phyloP scores from a whole-genome alignment of 2,329 filamentous ascomycete genomes.

The Penicillium sp. region DNA sequence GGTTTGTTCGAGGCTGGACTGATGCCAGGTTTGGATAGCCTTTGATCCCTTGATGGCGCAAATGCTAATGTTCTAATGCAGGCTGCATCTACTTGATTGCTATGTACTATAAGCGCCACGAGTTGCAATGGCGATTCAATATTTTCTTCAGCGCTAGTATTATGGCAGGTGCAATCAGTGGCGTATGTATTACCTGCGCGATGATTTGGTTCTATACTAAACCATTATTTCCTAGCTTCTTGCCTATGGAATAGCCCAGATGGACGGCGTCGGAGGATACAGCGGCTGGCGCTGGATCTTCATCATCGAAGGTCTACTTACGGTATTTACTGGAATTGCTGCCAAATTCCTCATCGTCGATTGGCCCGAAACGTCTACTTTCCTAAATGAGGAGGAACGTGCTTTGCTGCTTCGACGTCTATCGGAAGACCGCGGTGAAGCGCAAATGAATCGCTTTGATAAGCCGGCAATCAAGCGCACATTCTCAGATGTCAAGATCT shows the following conservation, averaged over 20 bases:
- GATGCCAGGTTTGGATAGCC: conserved; percentile 32
- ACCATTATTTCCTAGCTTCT: conserved; percentile 29
- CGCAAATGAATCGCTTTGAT: conserved; percentile 56
- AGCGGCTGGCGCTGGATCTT: conserved; percentile 51
- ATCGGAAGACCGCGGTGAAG: conserved; percentile 45
- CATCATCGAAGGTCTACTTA: conserved; percentile 51
- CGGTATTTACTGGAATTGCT: conserved; percentile 48
- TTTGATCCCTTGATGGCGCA: background rate
- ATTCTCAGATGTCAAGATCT: conserved; percentile 43
- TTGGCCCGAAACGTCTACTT: conserved; percentile 48
- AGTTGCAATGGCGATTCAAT: conserved; percentile 42
- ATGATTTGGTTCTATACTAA: background rate
- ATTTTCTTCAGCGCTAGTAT: conserved; percentile 39
- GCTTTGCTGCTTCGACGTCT: conserved; percentile 46
- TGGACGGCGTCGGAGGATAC: conserved; percentile 44
- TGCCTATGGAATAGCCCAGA: conserved; percentile 44
- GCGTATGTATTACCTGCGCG: conserved; percentile 25
- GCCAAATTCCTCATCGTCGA: conserved; percentile 53
- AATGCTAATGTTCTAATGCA: conserved; percentile 9
- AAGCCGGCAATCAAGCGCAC: conserved; percentile 50
- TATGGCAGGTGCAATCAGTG: conserved; percentile 43
- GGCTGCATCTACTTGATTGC: conserved; percentile 38
- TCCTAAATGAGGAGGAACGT: conserved; percentile 50
- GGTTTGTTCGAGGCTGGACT: conserved; percentile 42
- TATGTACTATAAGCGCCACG: conserved; percentile 42